Evolutionary conservation across 257 asterid genomes (phyloP), one percentile per base, ranked within the genome.

Genomic region (Nicotiana obtusifolia): DNA sequence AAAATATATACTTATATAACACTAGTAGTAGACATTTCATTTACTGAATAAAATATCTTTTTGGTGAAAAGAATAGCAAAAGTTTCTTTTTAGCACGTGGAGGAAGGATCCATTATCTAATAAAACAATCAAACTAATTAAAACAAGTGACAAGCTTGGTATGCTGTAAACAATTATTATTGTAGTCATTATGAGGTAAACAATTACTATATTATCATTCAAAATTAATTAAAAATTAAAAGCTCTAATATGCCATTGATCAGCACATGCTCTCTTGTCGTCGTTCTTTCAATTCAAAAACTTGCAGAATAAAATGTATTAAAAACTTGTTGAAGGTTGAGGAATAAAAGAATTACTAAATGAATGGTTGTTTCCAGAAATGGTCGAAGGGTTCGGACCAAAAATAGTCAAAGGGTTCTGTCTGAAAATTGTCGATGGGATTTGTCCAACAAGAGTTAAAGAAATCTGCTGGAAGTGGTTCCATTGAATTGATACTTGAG

Each of bases 331-430:
- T 26, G 19, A 9, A 24, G 17, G 5, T 14, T 53, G 20, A 37
- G 44, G 47, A 19, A 19, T 16, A 3, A 22, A 62, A 62, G 67
- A 10, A 20, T 35, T 68, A n/a, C n/a, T n/a, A 68, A 37, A 69
- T n/a, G 77, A 69, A 69, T 10, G 56, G 61, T 14, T 47, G 14
- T 73, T 22, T 44, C 78, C 78, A 73, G 60, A 73, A 73, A 73
- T 14, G 10, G 41, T 68, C 28, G 9, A 85, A 78, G n/a, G 87
- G 67, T 79, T 85, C 84, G 0, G 86, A 52, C 84, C 82, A 73
- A 76, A 75, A 75, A 31, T 53, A 53, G 14, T 77, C 85, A 3
- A 80, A 16, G 22, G 80, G 17, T 78, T 78, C 84, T 10, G n/a
- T 69, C 31, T 69, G 77, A 20, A 11, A 69, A 41, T 41, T 69